Evolutionary conservation across 2,329 filamentous ascomycete genomes (phyloP), one percentile per base, ranked within the genome.

Genomic region (Diplodia seriata): DNA sequence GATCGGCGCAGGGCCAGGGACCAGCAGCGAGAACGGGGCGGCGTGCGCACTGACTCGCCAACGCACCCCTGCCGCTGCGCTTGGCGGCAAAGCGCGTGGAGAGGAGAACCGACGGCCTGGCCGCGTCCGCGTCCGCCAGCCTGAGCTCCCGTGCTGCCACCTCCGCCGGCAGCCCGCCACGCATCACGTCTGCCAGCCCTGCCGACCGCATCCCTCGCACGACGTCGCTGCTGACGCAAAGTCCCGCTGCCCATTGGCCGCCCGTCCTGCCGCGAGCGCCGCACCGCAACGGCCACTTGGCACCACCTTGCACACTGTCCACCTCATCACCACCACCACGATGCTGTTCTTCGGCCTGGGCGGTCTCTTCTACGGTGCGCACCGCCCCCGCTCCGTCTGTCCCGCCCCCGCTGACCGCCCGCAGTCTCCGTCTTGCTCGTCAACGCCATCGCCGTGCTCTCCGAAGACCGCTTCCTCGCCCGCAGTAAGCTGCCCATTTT

Each of bases 381-480:
- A 23, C 18, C 62, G 36, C 51, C 69, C 57, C 47, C 64, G 61
- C 70, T 72, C 73, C 59, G 75, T 70, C 70, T 43, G 68, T 50
- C 72, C 74, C 56, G 74, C 70, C 70, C 49, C 68, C 49, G 51
- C 69, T 69, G 66, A 67, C 65, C 20, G 15, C 49, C 12, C 26
- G 49, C 70, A 93, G 91, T 94, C 72, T 86, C 89, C 73, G 85
- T 97, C 78, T 92, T 98, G 76, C 87, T 98, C 77, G 89, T 95
- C 81, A 99, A 99, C 81, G 92, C 93, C 72, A 90, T 98, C 77
- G 93, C 94, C 71, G 89, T 97, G 76, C 90, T 98, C 72, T 97
- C 93, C 74, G 94, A 97, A 87, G 93, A 97, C 82, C 91, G 93
- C 70, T 97, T 97, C 80, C 91, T 97, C 72, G 91, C 90, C 68